phyloP scores from a whole-genome alignment of 768 basidiomycete genomes.

The Gymnopilus dilepis region DNA sequence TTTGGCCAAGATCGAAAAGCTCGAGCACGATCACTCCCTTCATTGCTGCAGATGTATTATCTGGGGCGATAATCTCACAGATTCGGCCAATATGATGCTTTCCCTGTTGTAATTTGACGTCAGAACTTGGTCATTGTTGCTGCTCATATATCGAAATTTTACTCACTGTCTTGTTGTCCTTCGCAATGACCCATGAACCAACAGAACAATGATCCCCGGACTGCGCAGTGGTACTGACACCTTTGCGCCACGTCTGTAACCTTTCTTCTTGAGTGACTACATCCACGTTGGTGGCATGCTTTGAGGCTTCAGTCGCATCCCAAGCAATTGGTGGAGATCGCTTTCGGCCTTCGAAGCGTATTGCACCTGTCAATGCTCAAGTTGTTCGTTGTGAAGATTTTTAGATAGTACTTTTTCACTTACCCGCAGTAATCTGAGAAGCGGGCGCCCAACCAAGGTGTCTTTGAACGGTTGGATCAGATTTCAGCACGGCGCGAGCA shows the following conservation, averaged over 20 bases:
- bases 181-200: not conserved
- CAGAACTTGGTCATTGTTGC: not conserved
- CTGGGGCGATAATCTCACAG: not conserved
- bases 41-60: not conserved
- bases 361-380: not conserved
- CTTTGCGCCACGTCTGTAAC: not conserved
- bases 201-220: not conserved
- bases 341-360: not conserved
- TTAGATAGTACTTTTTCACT: not conserved
- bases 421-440: not conserved
- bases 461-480: constrained; percentile 14
- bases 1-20: not conserved
- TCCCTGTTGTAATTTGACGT: not conserved
- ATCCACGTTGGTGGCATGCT: not conserved
- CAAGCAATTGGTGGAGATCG: not conserved
- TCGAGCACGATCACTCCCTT: not conserved
- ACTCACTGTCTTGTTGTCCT: not conserved
- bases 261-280: not conserved
- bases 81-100: not conserved
- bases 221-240: not conserved
- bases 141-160: too few relatives aligned
- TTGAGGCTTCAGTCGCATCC: not conserved
- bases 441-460: constrained; percentile 15
- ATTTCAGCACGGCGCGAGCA: not conserved
- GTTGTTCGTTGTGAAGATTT: not conserved